phyloP scores from a whole-genome alignment of 176 grass and related monocot species.

The Ananas comosus region DNA sequence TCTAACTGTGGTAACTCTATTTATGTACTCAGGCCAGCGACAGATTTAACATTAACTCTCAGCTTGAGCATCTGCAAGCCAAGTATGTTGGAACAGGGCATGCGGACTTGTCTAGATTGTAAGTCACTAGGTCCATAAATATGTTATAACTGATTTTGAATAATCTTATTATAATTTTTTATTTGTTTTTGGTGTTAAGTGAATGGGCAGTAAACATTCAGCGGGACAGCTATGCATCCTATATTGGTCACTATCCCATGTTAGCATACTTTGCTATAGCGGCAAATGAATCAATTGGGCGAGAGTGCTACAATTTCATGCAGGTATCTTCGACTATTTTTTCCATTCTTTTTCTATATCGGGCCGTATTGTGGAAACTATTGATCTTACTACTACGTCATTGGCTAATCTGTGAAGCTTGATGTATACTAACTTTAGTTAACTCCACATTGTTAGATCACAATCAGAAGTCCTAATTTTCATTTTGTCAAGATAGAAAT shows the following conservation, averaged over 20 bases:
- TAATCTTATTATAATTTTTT: background rate
- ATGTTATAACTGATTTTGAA: background rate
- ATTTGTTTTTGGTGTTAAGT: conserved; percentile 26
- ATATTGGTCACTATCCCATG: conserved; percentile 83
- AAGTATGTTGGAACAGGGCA: conserved; percentile 96
- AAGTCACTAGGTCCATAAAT: conserved; percentile 9
- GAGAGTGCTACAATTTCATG: conserved; percentile 87
- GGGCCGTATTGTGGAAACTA: background rate
- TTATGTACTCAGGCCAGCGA: conserved; percentile 52
- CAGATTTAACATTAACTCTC: conserved; percentile 97
- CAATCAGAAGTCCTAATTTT: no score
- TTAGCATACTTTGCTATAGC: conserved; percentile 73
- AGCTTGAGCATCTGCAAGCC: conserved; percentile 97
- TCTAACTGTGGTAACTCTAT: no score
- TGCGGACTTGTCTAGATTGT: conserved; percentile 88
- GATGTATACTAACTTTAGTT: no score
- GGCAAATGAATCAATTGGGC: conserved; percentile 93
- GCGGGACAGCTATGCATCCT: conserved; percentile 88
- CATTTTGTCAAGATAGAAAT: no score
- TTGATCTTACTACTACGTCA: background rate
- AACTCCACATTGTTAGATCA: no score
- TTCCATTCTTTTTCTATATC: conserved; percentile 1
- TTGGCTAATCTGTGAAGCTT: no score
- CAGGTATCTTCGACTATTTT: conserved; percentile 38
- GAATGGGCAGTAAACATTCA: conserved; percentile 97